A percentile compares a stretch with the other conserved stretches of the same genome.
Conservation (phyloP, 1,139 yeast genomes). For the Magnusiomyces magnusii region DNA sequence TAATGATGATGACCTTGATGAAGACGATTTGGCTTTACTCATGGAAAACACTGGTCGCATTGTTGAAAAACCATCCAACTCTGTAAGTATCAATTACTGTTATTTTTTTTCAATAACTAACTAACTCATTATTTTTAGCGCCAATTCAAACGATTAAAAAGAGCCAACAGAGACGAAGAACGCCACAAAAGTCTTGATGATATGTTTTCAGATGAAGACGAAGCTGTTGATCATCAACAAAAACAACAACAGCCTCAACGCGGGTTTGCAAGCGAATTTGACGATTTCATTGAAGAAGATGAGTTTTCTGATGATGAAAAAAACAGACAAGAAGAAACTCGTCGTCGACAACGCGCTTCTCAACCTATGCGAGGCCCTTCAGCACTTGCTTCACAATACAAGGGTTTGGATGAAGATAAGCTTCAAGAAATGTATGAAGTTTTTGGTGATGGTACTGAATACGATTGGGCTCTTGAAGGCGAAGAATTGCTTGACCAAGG, state of each 20-base stretch:
- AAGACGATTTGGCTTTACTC: constrained; percentile 87
- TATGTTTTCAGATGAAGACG: constrained; percentile 31
- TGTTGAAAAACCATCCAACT: constrained; percentile 9
- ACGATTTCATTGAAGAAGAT: constrained; percentile 95
- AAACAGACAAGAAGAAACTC: constrained; percentile 26
- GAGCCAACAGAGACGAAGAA: constrained; percentile 37
- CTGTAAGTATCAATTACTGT: too few relatives aligned
- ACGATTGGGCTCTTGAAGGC: constrained; percentile 91
- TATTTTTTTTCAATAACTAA: too few relatives aligned
- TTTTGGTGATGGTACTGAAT: constrained; percentile 95
- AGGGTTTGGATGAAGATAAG: constrained; percentile 85
- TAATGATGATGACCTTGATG: constrained; percentile 68
- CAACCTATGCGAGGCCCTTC: constrained; percentile 24
- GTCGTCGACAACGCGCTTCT: constrained; percentile 18
- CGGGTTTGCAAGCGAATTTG: constrained; percentile 64
- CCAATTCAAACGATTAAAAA: constrained; percentile 72
- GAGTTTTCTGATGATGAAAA: constrained; percentile 89
- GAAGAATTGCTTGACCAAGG: constrained; percentile 41
- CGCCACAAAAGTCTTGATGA: constrained; percentile 33
- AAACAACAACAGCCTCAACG: constrained; percentile 26
- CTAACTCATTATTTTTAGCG: constrained; percentile 22
- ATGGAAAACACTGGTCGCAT: constrained; percentile 77
- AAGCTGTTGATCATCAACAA: constrained; percentile 56
- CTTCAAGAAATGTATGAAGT: constrained; percentile 90
- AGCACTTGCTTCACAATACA: constrained; percentile 50